phyloP scores from a whole-genome alignment of 768 basidiomycete genomes.

The Lactarius sp. region DNA sequence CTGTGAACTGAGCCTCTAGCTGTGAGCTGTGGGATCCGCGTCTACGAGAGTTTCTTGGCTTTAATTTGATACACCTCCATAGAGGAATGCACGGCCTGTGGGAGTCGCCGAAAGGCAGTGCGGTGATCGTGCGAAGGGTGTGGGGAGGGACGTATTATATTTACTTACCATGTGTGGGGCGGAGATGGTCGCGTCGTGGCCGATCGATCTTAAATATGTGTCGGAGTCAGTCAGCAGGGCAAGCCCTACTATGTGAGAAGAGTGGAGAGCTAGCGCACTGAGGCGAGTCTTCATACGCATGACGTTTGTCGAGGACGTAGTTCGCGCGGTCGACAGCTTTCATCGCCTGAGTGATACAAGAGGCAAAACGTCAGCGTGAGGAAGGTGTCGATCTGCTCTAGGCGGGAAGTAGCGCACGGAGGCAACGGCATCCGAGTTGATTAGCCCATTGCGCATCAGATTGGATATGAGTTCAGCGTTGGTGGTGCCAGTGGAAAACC shows the following conservation, averaged over 20 bases:
- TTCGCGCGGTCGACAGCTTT: constrained; percentile 42
- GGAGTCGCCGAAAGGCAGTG: too few species aligned
- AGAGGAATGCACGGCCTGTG: too few species aligned
- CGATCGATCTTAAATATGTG: constrained; percentile 44
- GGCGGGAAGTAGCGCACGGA: constrained; percentile 39
- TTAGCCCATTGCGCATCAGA: constrained; percentile 49
- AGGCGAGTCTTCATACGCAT: constrained; percentile 50
- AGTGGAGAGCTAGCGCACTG: constrained; percentile 31
- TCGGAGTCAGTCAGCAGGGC: not conserved
- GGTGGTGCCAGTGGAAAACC: constrained; percentile 65
- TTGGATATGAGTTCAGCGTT: constrained; percentile 74
- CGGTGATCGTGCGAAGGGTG: too few species aligned
- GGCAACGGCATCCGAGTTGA: constrained; percentile 50
- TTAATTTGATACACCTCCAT: too few species aligned
- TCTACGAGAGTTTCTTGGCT: too few species aligned
- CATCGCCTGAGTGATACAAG: constrained; percentile 37
- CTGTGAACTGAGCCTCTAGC: too few species aligned
- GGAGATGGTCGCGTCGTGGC: constrained; percentile 86
- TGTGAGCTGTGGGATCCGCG: too few species aligned
- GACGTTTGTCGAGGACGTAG: constrained; percentile 36
- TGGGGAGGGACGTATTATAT: not conserved
- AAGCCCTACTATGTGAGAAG: not conserved
- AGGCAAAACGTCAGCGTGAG: not conserved
- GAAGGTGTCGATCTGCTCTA: not conserved
- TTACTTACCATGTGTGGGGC: constrained; percentile 61